These are phyloP conservation scores for Catharanthus roseus DNA, from an alignment of 257 asterid species.

Conservation along the genomic window DNA sequence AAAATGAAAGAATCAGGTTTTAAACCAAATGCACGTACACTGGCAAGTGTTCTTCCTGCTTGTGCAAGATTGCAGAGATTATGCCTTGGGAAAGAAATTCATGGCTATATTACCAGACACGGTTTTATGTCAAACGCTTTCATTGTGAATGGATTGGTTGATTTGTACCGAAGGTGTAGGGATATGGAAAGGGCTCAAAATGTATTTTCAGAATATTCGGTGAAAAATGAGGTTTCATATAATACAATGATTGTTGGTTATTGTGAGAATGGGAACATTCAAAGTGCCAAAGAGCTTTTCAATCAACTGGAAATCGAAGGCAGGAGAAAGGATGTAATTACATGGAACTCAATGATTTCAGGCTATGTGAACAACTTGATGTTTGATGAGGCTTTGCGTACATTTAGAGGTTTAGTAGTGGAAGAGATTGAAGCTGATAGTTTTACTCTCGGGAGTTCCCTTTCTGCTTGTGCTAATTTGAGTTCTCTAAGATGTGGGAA, in stretches of 20 bases:
- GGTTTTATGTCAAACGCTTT: slow-evolving; percentile 56
- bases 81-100: slow-evolving; percentile 58
- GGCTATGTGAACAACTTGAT: slow-evolving; percentile 56
- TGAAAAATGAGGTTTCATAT: slow-evolving; percentile 58
- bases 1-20: slow-evolving; percentile 51
- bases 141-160: slow-evolving; percentile 66
- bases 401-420: slow-evolving; percentile 34
- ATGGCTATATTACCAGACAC: slow-evolving; percentile 54
- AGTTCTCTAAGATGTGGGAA: slow-evolving; percentile 39
- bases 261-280: slow-evolving; percentile 46
- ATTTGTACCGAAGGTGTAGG: slow-evolving; percentile 65
- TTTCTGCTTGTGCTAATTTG: slow-evolving; percentile 49
- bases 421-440: slow-evolving; percentile 52
- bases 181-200: slow-evolving; percentile 48
- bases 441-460: slow-evolving; percentile 60
- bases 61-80: slow-evolving; percentile 57
- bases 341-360: slow-evolving; percentile 85
- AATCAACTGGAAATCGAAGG: slow-evolving; percentile 52
- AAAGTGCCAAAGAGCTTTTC: slow-evolving; percentile 55
- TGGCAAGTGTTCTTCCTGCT: slow-evolving; percentile 65
- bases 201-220: slow-evolving; percentile 48
- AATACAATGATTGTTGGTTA: slow-evolving; percentile 76
- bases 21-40: slow-evolving; percentile 51
- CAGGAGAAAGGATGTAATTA: slow-evolving; percentile 39
- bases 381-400: slow-evolving; percentile 46